Base-by-base conservation (phyloP, 768 basidiomycete genomes). In the Leccinum rimulosum region DNA sequence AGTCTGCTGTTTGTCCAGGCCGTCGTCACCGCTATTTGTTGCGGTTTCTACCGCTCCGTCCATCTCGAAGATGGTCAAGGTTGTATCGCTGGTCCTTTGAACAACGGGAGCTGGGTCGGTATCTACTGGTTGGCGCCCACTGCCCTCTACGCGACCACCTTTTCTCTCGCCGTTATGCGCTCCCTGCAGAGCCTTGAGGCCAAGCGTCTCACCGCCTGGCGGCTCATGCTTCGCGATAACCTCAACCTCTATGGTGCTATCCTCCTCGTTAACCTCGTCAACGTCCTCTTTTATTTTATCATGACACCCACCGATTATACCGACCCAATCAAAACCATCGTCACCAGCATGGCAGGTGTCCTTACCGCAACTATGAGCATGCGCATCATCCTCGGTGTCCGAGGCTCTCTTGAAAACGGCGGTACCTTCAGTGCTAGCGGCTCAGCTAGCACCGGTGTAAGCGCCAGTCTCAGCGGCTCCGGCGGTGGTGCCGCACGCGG, bases 221-320 rank as follows among this genome's bases (percentile, higher is more conserved):
- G 92, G 68, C 80, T 93, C 64, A 93, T 93, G 90, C 88, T 93
- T 61, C 89, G 92, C 60, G 91, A 93, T 70, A 89, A 90, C 15
- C 83, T 93, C 64, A 93, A 93, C 75, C 84, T 93, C 59, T 93
- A 93, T 67, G 89, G 83, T 57, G 86, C 91, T 36, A 83, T 93
- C 72, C 87, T 84, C 80, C 64, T 86, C 64, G 87, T 93, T 64
- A 91, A 94, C 80, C 81, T 91, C 74, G 79, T 81, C 76, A 94
- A 93, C 78, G 80, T 91, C 71, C 74, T 92, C 71, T 94, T 92
- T 81, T 93, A 89, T 87, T 92, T 94, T 76, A 84, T 89, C 75
- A 83, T 88, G 72, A 85, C 70, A 54, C 88, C 91, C 27, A 86
- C 84, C 50, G 83, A 75, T 51, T 50, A 64, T 22, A 56, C 66